Conservation (phyloP, 495 filamentous ascomycete species). For the Collariella sp. region DNA sequence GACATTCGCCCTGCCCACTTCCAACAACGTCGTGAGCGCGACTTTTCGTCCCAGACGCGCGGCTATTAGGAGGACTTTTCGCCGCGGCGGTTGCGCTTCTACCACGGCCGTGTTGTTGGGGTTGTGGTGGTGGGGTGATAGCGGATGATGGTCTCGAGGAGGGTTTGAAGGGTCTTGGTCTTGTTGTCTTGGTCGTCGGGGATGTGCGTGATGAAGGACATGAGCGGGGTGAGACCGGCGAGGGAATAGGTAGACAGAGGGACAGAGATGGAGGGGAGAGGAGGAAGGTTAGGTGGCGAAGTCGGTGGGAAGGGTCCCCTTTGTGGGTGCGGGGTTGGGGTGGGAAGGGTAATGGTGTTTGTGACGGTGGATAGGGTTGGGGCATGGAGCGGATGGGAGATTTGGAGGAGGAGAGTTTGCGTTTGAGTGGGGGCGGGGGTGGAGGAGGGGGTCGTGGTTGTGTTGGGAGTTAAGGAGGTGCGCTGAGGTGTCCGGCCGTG, state of each 20-base stretch:
- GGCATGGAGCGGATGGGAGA: background rate
- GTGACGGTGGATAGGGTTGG: background rate
- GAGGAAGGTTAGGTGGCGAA: conserved; percentile 28
- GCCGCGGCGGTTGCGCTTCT: conserved; percentile 37
- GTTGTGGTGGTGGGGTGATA: too few species aligned
- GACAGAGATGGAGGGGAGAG: conserved; percentile 31
- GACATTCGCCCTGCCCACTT: conserved; percentile 33
- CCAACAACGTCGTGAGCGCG: conserved; percentile 35
- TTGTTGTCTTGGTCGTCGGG: conserved; percentile 36
- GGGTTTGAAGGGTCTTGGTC: conserved; percentile 23
- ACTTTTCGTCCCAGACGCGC: conserved; percentile 36
- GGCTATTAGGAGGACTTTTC: conserved; percentile 42
- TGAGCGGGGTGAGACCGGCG: conserved; percentile 36
- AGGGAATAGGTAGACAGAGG: conserved; percentile 40
- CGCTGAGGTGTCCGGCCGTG: background rate
- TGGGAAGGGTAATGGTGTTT: background rate
- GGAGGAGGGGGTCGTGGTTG: background rate
- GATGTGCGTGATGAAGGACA: conserved; percentile 38
- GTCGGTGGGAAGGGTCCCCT: conserved; percentile 16
- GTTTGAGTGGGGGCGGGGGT: conserved; percentile 12
- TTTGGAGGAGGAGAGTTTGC: conserved; percentile 12
- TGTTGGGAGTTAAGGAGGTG: background rate
- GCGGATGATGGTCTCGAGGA: conserved; percentile 28
- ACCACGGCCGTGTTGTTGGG: conserved; percentile 21
- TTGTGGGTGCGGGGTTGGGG: background rate